Evolutionary conservation across 1,284 basidiomycete species (phyloP), one percentile per base, ranked within the genome.

Genomic region (Porodaedalea pini): DNA sequence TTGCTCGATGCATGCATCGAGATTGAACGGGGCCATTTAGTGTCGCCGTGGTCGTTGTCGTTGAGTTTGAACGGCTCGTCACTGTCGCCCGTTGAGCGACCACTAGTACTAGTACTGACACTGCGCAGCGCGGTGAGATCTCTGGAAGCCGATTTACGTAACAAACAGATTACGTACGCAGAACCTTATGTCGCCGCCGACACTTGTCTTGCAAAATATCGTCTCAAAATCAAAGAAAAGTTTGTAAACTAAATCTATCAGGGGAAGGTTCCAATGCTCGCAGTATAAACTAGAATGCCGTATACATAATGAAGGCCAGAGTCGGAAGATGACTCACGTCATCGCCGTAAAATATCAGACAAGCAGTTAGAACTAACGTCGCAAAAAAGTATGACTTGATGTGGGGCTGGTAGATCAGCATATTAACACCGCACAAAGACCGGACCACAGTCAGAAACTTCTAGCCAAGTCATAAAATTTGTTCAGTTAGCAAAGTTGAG

Each of bases 1-100:
- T 68, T 93, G 90, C 68, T 90, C 80, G 71, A 98, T 96, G 73
- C 93, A 96, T 63, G 90, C 91, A 78, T 96, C 93, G 70, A 96
- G 87, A 78, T 96, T 91, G 78, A 96, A 94, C 66, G 92, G 90
- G 58, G 90, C 88, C 91, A 93, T 93, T 40, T 25, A 17, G 27
- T 27, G 15, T 21, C 4, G 49, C 8, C 4, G 19, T 15, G n/a
- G 17, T 21, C 34, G 49, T 31, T 31, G 49, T 51, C 34, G 49
- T 51, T 17, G 36, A 37, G 36, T 29, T 36, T 25, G 25, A 36
- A 17, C 23, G 7, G 7, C 11, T 13, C 21, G 13, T 8, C 40
- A 7, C 40, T 19, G 40, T 41, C 40, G 19, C 17, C 19, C 40
- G 32, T 34, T 13, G 32, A 17, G 45, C 25, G 6, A 32, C n/a